phyloP scores from a whole-genome alignment of 208 protist species.

The Leishmania guyanensis region DNA sequence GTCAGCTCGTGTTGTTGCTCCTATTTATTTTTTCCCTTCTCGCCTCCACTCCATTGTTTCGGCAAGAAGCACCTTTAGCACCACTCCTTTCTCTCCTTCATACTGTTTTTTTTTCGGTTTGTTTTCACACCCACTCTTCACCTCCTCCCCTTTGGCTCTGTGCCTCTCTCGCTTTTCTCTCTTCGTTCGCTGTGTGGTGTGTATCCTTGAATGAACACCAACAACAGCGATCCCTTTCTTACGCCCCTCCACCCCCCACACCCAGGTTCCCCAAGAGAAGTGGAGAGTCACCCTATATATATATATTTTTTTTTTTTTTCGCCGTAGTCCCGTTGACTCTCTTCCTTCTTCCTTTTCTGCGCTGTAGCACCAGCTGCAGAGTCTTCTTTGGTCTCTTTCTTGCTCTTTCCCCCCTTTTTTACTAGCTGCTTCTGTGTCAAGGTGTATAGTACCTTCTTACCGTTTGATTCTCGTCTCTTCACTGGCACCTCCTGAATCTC shows the following conservation, averaged over 20 bases:
- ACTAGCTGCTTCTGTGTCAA: background rate
- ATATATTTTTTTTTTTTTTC: background rate
- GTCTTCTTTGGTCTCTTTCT: background rate
- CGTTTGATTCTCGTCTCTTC: background rate
- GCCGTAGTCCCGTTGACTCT: background rate
- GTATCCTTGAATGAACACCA: background rate
- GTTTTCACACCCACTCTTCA: background rate
- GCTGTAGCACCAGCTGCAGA: background rate
- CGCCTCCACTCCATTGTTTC: background rate
- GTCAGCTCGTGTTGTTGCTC: background rate
- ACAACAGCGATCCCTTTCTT: background rate
- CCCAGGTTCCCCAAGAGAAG: background rate
- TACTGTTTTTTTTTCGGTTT: constrained; percentile 20
- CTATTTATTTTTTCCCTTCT: background rate
- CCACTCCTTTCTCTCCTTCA: background rate
- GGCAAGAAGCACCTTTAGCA: background rate
- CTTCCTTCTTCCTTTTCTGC: background rate
- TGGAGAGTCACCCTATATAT: background rate
- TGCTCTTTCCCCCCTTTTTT: no score
- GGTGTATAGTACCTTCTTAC: background rate
- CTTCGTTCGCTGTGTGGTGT: background rate
- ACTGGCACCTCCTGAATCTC: constrained; percentile 1
- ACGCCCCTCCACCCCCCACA: background rate
- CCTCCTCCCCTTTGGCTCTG: constrained; percentile 11
- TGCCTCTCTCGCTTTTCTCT: constrained; percentile 12